These are phyloP conservation scores for Phoma sp. DNA, from an alignment of 2,329 filamentous ascomycete genomes.

Conservation along the genomic window DNA sequence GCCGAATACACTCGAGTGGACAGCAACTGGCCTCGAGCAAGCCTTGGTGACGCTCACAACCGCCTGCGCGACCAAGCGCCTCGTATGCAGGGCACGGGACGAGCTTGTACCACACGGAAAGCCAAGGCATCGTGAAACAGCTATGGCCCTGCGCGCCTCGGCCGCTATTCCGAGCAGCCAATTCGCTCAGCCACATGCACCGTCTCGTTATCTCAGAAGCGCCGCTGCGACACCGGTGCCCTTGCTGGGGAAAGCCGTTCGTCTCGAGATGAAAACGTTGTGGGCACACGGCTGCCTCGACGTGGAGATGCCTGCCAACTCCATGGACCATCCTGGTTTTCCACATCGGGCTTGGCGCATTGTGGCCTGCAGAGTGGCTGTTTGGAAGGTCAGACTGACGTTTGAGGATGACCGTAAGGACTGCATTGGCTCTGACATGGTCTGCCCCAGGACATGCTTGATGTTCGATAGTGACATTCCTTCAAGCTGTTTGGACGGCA, in stretches of 20 bases:
- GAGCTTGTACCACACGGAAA: constrained; percentile 19
- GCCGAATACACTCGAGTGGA: background rate
- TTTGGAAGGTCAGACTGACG: constrained; percentile 13
- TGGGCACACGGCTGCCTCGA: background rate
- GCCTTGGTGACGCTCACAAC: constrained; percentile 13
- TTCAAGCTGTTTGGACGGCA: constrained; percentile 8
- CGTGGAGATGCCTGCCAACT: constrained; percentile 1
- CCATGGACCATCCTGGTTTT: background rate
- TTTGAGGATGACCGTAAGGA: background rate
- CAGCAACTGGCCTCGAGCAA: constrained; percentile 10
- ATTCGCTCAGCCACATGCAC: constrained; percentile 15
- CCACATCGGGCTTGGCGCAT: constrained; percentile 18
- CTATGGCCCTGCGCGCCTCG: constrained; percentile 2
- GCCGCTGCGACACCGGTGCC: constrained; percentile 13
- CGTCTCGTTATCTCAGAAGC: constrained; percentile 9
- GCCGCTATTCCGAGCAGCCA: constrained; percentile 9
- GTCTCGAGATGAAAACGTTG: constrained; percentile 9
- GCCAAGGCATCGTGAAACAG: constrained; percentile 19
- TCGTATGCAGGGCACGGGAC: constrained; percentile 27
- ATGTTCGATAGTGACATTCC: background rate
- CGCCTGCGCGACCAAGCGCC: constrained; percentile 17
- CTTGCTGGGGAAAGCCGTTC: constrained; percentile 10
- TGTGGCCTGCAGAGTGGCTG: constrained; percentile 16
- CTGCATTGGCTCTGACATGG: background rate
- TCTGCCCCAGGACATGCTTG: background rate